Evolutionary conservation across 2,329 filamentous ascomycete species (phyloP).

Genomic region (Ophiocordyceps sinensis): DNA sequence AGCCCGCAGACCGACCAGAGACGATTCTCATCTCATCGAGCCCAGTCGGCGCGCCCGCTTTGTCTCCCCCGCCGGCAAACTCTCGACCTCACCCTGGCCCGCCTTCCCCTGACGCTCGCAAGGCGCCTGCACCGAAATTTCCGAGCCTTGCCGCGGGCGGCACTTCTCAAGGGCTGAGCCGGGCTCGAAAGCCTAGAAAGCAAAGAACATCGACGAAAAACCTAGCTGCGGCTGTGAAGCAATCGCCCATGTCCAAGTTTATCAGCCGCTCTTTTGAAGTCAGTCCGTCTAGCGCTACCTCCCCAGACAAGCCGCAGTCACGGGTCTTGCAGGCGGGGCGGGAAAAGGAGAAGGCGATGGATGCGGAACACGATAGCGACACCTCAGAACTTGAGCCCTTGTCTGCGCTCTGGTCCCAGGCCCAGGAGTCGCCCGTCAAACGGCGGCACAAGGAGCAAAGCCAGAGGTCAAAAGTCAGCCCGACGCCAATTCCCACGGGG

Average conservation of each 20-base stretch:
- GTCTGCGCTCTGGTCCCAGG: background rate
- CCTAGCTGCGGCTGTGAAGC: constrained; percentile 10
- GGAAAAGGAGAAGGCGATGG: background rate
- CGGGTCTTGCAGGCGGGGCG: background rate
- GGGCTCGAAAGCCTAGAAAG: background rate
- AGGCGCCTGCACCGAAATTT: constrained; percentile 12
- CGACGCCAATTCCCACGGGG: constrained; percentile 5
- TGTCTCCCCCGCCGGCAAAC: constrained; percentile 12
- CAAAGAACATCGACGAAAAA: background rate
- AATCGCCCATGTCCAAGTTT: constrained; percentile 19
- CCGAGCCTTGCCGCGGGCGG: constrained; percentile 8
- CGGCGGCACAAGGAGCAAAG: constrained; percentile 3
- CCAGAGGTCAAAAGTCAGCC: background rate
- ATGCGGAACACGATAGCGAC: constrained; percentile 3
- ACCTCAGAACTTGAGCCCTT: constrained; percentile 6
- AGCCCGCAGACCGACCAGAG: constrained; percentile 12
- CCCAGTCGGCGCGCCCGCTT: constrained; percentile 15
- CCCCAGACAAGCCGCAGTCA: background rate
- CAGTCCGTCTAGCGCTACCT: background rate
- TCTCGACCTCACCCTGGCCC: constrained; percentile 3
- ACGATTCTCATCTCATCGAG: constrained; percentile 31
- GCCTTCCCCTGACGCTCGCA: constrained; percentile 7
- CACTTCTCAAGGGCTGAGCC: constrained; percentile 9
- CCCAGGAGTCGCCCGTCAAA: background rate
- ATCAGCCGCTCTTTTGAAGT: background rate